Base-by-base conservation (phyloP, 331 rosid species). In the Acacia concinna region DNA sequence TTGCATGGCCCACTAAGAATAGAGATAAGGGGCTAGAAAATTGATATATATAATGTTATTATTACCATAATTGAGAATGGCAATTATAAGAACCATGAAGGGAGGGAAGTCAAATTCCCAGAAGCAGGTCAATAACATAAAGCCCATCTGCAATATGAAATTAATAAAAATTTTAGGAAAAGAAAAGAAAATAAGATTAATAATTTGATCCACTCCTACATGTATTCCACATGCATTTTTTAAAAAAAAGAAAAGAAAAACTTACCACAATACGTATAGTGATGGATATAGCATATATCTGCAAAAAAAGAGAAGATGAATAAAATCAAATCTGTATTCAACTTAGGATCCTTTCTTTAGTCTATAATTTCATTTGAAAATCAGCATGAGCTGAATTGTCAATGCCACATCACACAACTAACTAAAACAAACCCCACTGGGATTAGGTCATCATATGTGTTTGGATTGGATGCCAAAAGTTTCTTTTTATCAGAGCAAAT, bases 241-340 rank as follows among this genome's bases (percentile, higher is more conserved):
- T 3, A 10, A 4, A 51, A 51, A 21, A 21, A 21, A 52, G 2
- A 21, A 8, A n/a, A 54, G 6, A 68, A 82, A 30, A 63, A 40
- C 89, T 88, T 84, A 92, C 93, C 90, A 92, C 90, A 46, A 92
- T 88, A 90, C 97, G 93, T 14, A 90, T 90, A 76, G 93, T 92
- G 82, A 92, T 88, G 7, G 97, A 92, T 46, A 92, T 89, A 35
- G 94, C 97, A 81, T 92, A 92, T 87, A 92, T 92, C 94, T 92
- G 89, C 31, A 80, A 28, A 34, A 63, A 27, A 59, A 68, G 43
- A 41, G 77, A 62, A n/a, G 68, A 56, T n/a, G 38, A 30, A 62
- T 12, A 1, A 70, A 32, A 4, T 73, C 34, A 64, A 60, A 68
- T 56, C 75, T 69, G 40, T 56, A 25, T 65, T 47, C 54, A 49